Conservation (phyloP, 2,329 filamentous ascomycete species). For the Trichoderma koningii region DNA sequence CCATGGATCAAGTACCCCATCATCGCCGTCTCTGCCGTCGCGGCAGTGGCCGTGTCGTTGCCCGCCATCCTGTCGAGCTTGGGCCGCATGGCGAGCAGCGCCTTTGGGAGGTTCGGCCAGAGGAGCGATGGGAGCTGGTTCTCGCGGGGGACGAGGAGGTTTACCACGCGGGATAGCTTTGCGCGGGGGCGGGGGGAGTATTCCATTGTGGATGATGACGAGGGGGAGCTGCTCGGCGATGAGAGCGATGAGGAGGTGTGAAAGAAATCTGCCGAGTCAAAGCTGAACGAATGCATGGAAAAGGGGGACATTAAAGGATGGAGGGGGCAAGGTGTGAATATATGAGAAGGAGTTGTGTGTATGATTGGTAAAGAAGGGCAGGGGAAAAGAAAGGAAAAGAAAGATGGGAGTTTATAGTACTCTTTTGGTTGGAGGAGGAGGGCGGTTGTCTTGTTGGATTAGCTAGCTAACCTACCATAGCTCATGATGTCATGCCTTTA, state of each 20-base stretch:
- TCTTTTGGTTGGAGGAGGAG: neutral
- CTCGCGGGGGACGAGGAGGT: constrained; percentile 65
- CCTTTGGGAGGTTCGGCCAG: constrained; percentile 54
- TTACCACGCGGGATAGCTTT: constrained; percentile 88
- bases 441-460: constrained; percentile 2
- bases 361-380: constrained; percentile 1
- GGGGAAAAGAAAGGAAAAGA: too few relatives aligned
- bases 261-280: too few relatives aligned
- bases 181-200: constrained; percentile 86
- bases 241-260: constrained; percentile 86
- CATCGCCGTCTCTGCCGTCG: constrained; percentile 65
- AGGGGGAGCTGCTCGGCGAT: constrained; percentile 90
- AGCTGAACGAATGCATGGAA: neutral
- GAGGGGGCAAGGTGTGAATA: neutral
- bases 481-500: too few relatives aligned
- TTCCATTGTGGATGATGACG: constrained; percentile 85
- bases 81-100: constrained; percentile 64
- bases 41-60: constrained; percentile 60
- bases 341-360: constrained; percentile 3
- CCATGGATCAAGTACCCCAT: constrained; percentile 83
- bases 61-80: constrained; percentile 73
- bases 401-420: neutral
- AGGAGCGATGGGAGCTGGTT: constrained; percentile 53
- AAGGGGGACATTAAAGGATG: neutral
- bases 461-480: neutral